These are phyloP conservation scores for Pythium vanterpoolii DNA, from an alignment of 352 stramenopile genomes.

Conservation along the genomic window DNA sequence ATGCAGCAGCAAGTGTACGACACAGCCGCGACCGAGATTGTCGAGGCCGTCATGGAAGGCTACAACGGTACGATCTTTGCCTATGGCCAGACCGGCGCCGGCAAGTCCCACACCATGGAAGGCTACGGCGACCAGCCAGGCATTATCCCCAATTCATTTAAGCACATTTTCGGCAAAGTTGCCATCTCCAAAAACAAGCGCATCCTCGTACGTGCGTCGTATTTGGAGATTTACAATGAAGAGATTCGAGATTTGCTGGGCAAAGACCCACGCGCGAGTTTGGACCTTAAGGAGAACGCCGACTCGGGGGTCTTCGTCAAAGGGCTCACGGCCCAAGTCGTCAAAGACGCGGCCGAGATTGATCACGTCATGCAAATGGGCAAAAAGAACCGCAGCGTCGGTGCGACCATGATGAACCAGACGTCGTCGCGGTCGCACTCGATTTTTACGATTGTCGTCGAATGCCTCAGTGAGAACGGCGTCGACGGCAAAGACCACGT, in stretches of 20 bases:
- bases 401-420: conserved; percentile 97
- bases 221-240: conserved; percentile 98
- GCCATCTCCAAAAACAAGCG: conserved; percentile 90
- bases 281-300: conserved; percentile 91
- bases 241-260: conserved; percentile 95
- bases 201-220: conserved; percentile 94
- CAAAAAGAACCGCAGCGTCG: conserved; percentile 94
- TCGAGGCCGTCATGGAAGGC: conserved; percentile 88
- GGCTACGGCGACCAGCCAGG: conserved; percentile 75
- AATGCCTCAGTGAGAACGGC: conserved; percentile 77
- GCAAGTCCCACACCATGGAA: conserved; percentile 89
- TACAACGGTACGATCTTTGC: conserved; percentile 93
- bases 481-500: conserved; percentile 90
- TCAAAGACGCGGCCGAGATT: conserved; percentile 89
- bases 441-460: conserved; percentile 96
- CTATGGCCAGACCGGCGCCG: conserved; percentile 90
- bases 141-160: conserved; percentile 90
- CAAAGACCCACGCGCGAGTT: conserved; percentile 67
- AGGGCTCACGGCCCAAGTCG: conserved; percentile 80
- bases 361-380: conserved; percentile 91
- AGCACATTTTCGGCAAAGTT: conserved; percentile 89
- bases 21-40: conserved; percentile 84
- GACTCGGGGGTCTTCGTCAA: conserved; percentile 91
- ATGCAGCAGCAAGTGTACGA: conserved; percentile 95
- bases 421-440: conserved; percentile 96